Base-by-base conservation (phyloP, 2,329 filamentous ascomycete genomes). In the Aspergillus vadensis region DNA sequence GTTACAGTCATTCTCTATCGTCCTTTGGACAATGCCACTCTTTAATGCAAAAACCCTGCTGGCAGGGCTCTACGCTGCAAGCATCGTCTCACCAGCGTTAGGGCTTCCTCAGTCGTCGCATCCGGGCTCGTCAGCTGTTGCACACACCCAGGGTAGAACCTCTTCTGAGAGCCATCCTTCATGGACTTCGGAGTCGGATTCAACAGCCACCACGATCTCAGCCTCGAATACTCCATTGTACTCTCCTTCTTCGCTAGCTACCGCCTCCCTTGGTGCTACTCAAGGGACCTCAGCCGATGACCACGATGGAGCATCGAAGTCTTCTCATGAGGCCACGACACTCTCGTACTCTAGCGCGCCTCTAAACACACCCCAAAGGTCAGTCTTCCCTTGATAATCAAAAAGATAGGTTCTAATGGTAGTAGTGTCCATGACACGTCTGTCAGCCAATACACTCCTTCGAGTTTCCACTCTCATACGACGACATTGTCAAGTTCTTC, bases 11-110 rank as follows among this genome's bases (percentile, higher is more conserved):
- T 15, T 27, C 12, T 32, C 15, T 25, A 14, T 53, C 17, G 23
- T 50, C 25, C 47, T 30, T 30, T 10, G 25, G 17, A 53, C 36
- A 19, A 53, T 53, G 50, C 17, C 30, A 36, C n/a, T 53, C 30
- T 39, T 38, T 53, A 53, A 21, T 30, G n/a, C 30, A 23, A 39
- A 53, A 39, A 15, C 32, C 50, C 50, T 53, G 32, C 50, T 53
- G 50, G 50, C 50, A 36, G 50, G 50, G 10, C n/a, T 53, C 36
- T 53, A n/a, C 30, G 50, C 50, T 15, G 38, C 17, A 8, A 53
- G 50, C 21, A 30, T 39, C 19, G 17, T 53, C 5, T 39, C 50
- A 23, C 50, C 36, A 4, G 39, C 32, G 17, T 53, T 25, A 39
- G 50, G 50, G 5, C 32, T 53, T 21, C 19, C 50, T 19, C 50